Conservation (phyloP, 1,284 basidiomycete species). For the Fistulinella cinereoalba region DNA sequence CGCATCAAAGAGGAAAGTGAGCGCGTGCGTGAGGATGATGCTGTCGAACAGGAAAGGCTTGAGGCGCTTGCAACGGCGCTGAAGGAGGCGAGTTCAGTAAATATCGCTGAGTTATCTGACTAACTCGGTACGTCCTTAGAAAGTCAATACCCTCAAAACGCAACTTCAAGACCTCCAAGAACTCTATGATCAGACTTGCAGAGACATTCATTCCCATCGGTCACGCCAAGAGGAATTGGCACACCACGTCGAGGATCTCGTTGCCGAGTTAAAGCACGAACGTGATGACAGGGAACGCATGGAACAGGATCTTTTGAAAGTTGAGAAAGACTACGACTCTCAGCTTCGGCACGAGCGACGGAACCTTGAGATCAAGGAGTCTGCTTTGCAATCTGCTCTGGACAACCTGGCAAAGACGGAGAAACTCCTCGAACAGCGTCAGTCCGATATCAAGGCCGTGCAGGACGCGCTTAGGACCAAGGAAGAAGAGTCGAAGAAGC, state of each 20-base stretch:
- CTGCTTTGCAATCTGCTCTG: constrained; percentile 58
- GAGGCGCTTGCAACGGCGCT: constrained; percentile 70
- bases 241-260: constrained; percentile 71
- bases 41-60: constrained; percentile 66
- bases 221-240: constrained; percentile 75
- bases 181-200: constrained; percentile 55
- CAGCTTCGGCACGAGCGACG: constrained; percentile 58
- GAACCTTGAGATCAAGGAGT: constrained; percentile 63
- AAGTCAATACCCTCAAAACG: constrained; percentile 58
- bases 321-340: constrained; percentile 57
- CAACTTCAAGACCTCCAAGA: constrained; percentile 63
- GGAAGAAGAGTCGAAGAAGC: constrained; percentile 60
- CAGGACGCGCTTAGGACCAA: constrained; percentile 68
- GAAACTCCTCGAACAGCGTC: constrained; percentile 60
- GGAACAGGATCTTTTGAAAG: constrained; percentile 53
- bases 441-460: constrained; percentile 70
- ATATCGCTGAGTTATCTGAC: background rate
- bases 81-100: constrained; percentile 61
- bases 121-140: constrained; percentile 42
- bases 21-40: constrained; percentile 60
- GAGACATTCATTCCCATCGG: constrained; percentile 60
- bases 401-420: constrained; percentile 61
- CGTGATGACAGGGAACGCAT: constrained; percentile 54
- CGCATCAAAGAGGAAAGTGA: constrained; percentile 49
- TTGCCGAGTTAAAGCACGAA: constrained; percentile 59